Evolutionary conservation across 805 yeast genomes (phyloP).

Genomic region (Jamesozyma jinghongensis): DNA sequence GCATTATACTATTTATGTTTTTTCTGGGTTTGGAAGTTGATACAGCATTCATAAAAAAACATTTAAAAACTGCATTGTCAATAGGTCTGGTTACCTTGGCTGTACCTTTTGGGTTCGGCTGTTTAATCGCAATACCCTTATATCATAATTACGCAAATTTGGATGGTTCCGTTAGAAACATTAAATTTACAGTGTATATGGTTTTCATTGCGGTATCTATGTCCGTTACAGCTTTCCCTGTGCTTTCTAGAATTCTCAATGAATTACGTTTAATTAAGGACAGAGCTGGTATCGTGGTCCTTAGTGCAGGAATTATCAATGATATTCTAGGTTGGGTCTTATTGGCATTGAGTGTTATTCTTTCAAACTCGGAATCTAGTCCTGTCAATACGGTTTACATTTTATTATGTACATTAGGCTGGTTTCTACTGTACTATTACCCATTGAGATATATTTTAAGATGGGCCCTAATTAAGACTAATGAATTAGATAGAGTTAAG

Average conservation of each 20-base stretch:
- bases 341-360: constrained; percentile 63
- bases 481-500: constrained; percentile 48
- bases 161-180: constrained; percentile 24
- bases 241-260: constrained; percentile 66
- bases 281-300: constrained; percentile 61
- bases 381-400: constrained; percentile 66
- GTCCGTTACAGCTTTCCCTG: constrained; percentile 83
- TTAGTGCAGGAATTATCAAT: constrained; percentile 76
- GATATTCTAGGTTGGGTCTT: constrained; percentile 78
- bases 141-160: constrained; percentile 44
- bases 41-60: constrained; percentile 49
- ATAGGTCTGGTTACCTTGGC: constrained; percentile 70
- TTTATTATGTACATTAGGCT: constrained; percentile 53
- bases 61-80: constrained; percentile 49
- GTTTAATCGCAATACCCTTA: constrained; percentile 58
- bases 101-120: constrained; percentile 73
- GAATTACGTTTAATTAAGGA: constrained; percentile 63
- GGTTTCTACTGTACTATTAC: constrained; percentile 52
- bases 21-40: constrained; percentile 78
- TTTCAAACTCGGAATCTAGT: constrained; percentile 56
- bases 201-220: constrained; percentile 77
- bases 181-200: constrained; percentile 64
- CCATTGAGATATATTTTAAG: constrained; percentile 47
- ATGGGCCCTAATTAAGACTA: constrained; percentile 39
- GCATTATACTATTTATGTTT: constrained; percentile 65